Base-by-base conservation (phyloP, 2,329 filamentous ascomycete genomes). In the Fusarium sp. region DNA sequence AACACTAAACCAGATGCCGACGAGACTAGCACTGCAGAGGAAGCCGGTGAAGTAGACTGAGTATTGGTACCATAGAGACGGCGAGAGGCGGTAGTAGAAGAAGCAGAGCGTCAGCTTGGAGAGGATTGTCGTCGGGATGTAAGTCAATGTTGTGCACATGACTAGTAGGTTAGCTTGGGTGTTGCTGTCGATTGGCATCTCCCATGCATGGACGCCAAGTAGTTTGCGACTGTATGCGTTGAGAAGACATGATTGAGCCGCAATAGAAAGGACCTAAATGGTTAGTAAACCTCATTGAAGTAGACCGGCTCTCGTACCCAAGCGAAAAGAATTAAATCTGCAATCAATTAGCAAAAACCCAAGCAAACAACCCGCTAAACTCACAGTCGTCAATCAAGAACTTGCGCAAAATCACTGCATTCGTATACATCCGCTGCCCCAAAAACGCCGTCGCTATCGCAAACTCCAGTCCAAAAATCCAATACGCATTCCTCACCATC, bases 221-320 rank as follows among this genome's bases (percentile, higher is more conserved):
- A 68, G 24, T 9, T 54, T 47, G 8, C 45, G 52, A 3, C 65
- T 51, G 11, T 68, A 68, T 4, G 65, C 65, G 20, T 36, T 45
- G 7, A 68, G 65, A 15, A 68, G 63, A n/a, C 63, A 68, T 38
- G 65, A 67, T n/a, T 68, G 65, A 20, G 65, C 63, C 3, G 51
- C 65, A 5, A 68, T 68, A 1, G 65, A 68, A 0, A 68, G 28
- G 1, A 61, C 7, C 65, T 68, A 5, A 3, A 11, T 7, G 1
- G 17, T 68, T 6, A 68, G 35, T 12, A 5, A 7, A 5, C 1
- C 9, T 9, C 13, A 6, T 12, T 0, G 0, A 6, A 22, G 18
- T 0, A 17, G 7, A 0, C 2, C 2, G 15, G 5, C 1, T 36
- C 3, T 18, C 63, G 0, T 42, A 61, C 65, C 65, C 65, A 68